phyloP scores from a whole-genome alignment of 352 stramenopile genomes.

The Phytopythium ostracodes region DNA sequence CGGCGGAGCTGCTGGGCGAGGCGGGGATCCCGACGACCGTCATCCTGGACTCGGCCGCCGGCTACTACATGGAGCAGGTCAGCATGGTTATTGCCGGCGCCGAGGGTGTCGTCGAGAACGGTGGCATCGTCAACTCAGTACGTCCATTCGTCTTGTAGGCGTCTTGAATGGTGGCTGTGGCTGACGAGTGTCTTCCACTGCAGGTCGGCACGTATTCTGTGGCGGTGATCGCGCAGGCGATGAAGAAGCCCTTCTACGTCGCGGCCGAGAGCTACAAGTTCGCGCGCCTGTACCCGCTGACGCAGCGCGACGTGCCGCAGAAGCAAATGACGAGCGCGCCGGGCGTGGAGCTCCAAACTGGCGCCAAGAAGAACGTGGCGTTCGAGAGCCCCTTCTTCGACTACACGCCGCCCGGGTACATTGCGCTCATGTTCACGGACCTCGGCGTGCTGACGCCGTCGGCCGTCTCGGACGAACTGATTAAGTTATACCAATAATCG shows the following conservation, averaged over 20 bases:
- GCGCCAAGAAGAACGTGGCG: constrained; percentile 55
- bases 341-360: constrained; percentile 13
- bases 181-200: neutral
- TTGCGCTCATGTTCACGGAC: constrained; percentile 98
- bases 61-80: constrained; percentile 94
- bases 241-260: constrained; percentile 98
- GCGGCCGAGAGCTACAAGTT: constrained; percentile 99
- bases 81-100: constrained; percentile 96
- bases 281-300: constrained; percentile 96
- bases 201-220: constrained; percentile 94
- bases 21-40: constrained; percentile 94
- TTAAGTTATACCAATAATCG: constrained; percentile 96
- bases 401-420: constrained; percentile 97
- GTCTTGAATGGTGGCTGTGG: neutral
- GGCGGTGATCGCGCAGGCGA: constrained; percentile 92
- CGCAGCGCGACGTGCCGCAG: constrained; percentile 92
- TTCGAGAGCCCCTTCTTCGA: constrained; percentile 92
- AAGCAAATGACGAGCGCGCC: constrained; percentile 53
- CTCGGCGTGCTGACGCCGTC: constrained; percentile 96
- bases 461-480: constrained; percentile 97
- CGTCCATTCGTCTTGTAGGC: neutral
- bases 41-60: constrained; percentile 94
- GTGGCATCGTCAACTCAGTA: constrained; percentile 96
- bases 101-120: constrained; percentile 97
- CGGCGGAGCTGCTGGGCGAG: constrained; percentile 77